Evolutionary conservation across 2,329 filamentous ascomycete genomes (phyloP).

Genomic region (Rugonectria rugulosa): DNA sequence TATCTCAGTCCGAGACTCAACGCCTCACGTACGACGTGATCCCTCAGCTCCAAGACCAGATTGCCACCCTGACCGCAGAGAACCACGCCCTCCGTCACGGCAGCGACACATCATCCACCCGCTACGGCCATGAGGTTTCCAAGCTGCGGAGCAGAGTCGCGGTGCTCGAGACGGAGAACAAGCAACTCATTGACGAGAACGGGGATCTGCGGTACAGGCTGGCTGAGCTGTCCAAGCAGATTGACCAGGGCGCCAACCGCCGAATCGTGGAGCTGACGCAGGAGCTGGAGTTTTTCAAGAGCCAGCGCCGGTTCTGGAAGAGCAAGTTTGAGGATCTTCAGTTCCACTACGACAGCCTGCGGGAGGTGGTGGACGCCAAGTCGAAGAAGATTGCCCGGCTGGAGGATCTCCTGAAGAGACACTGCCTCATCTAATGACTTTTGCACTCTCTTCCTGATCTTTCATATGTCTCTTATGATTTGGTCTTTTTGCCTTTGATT

Average conservation of each 20-base stretch:
- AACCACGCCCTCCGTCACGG: slow-evolving; percentile 50
- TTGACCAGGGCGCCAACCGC: slow-evolving; percentile 41
- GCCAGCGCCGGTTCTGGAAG: slow-evolving; percentile 43
- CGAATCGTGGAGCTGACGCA: slow-evolving; percentile 44
- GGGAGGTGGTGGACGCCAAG: slow-evolving; percentile 40
- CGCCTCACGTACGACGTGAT: slow-evolving; percentile 43
- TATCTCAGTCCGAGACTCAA: slow-evolving; percentile 46
- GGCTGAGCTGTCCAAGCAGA: slow-evolving; percentile 44
- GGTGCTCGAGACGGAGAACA: slow-evolving; percentile 49
- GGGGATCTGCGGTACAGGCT: slow-evolving; percentile 44
- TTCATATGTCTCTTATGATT: not conserved
- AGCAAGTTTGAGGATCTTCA: slow-evolving; percentile 39
- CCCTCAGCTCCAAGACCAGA: slow-evolving; percentile 48
- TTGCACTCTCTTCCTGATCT: not conserved
- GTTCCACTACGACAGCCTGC: slow-evolving; percentile 40
- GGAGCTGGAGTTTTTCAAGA: slow-evolving; percentile 47
- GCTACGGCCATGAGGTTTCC: slow-evolving; percentile 43
- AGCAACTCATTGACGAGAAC: slow-evolving; percentile 46
- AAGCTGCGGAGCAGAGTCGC: slow-evolving; percentile 44
- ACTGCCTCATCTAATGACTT: slow-evolving; percentile 37
- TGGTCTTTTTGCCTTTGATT: not conserved
- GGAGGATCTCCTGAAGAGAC: slow-evolving; percentile 45
- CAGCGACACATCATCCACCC: slow-evolving; percentile 43
- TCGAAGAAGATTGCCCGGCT: slow-evolving; percentile 44
- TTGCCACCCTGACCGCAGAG: slow-evolving; percentile 47